A percentile compares a stretch with the other conserved stretches of the same genome.
These are phyloP conservation scores for Malassezia yamatoensis DNA, from an alignment of 1,284 basidiomycete species.

Conservation along the genomic window DNA sequence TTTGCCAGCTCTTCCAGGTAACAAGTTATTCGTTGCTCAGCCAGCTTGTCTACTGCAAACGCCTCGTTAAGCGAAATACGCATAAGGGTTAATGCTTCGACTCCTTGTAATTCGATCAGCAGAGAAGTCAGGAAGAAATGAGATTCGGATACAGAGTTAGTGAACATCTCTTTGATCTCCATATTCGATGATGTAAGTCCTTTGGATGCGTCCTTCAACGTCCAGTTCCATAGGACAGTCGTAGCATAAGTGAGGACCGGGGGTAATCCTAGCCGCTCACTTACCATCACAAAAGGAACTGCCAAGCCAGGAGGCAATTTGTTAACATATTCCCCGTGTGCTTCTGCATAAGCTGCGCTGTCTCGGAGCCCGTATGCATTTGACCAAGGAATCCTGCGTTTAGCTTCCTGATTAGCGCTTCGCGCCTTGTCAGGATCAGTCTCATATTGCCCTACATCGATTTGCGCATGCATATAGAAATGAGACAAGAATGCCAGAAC, in stretches of 20 bases:
- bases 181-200: slow-evolving; percentile 38
- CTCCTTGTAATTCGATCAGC: slow-evolving; percentile 82
- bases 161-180: slow-evolving; percentile 62
- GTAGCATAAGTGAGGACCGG: slow-evolving; percentile 88
- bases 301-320: slow-evolving; percentile 64
- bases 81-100: slow-evolving; percentile 75
- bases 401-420: not conserved
- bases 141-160: slow-evolving; percentile 69
- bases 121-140: slow-evolving; percentile 82
- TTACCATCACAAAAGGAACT: slow-evolving; percentile 62
- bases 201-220: slow-evolving; percentile 39
- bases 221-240: slow-evolving; percentile 87
- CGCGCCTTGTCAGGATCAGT: not conserved
- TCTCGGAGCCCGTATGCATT: not conserved
- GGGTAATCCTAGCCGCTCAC: slow-evolving; percentile 66
- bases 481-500: slow-evolving; percentile 77
- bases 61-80: slow-evolving; percentile 77
- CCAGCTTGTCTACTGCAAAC: slow-evolving; percentile 73
- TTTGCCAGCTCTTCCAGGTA: slow-evolving; percentile 62
- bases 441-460: slow-evolving; percentile 25
- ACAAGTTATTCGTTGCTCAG: slow-evolving; percentile 50
- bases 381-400: not conserved
- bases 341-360: slow-evolving; percentile 12
- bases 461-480: slow-evolving; percentile 71
- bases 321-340: slow-evolving; percentile 43